Evolutionary conservation across 116 monocot species (phyloP).

Genomic region (Dioscorea cayenensis): DNA sequence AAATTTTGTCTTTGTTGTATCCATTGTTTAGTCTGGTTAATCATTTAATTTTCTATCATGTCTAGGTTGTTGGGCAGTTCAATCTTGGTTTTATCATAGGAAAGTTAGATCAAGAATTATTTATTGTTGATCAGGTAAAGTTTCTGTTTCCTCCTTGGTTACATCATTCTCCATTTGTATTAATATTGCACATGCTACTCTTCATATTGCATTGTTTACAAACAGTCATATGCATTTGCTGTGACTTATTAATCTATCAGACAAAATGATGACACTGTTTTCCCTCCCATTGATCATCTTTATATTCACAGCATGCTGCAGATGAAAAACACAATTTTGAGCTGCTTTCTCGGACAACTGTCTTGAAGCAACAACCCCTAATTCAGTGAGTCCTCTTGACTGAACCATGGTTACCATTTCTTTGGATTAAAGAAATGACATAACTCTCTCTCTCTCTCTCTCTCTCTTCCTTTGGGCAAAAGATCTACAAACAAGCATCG

Average conservation of each 20-base stretch:
- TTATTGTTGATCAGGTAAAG: conserved; percentile 92
- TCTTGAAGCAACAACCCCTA: conserved; percentile 82
- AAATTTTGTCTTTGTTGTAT: not conserved
- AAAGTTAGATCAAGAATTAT: conserved; percentile 85
- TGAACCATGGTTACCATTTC: not conserved
- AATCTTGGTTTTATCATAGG: conserved; percentile 99
- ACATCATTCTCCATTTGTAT: not conserved
- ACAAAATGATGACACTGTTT: not conserved
- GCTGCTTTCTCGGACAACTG: conserved; percentile 66
- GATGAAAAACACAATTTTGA: conserved; percentile 99
- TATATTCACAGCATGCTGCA: conserved; percentile 79
- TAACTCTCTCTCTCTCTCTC: not conserved
- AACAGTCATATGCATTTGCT: not conserved
- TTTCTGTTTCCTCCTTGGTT: not conserved
- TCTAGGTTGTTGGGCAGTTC: conserved; percentile 92
- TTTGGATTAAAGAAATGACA: not conserved
- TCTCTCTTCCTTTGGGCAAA: not conserved
- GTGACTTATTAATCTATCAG: not conserved
- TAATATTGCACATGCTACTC: not conserved
- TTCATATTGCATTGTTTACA: not conserved
- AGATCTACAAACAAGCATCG: not conserved
- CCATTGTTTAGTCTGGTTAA: not conserved
- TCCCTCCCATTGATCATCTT: not conserved
- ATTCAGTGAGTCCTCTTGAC: conserved; percentile 50
- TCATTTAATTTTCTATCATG: conserved; percentile 4